These are phyloP conservation scores for Penicillium robsamsonii DNA, from an alignment of 495 filamentous ascomycete genomes.

Conservation along the genomic window DNA sequence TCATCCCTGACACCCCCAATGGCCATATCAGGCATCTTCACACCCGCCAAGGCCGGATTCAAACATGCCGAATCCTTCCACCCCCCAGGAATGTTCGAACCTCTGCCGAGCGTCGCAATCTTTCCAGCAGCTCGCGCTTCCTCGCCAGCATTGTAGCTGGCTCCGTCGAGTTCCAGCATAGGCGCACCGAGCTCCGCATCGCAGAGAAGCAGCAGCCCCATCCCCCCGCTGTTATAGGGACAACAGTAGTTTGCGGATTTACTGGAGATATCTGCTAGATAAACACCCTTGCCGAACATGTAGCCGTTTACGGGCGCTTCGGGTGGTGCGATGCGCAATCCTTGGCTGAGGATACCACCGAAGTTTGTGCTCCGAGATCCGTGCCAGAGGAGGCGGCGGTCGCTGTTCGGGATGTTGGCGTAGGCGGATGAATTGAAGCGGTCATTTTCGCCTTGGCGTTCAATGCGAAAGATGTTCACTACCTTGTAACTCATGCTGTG, in stretches of 20 bases:
- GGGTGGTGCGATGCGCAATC: constrained; percentile 81
- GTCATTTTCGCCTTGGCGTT: constrained; percentile 68
- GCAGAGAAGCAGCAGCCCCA: constrained; percentile 68
- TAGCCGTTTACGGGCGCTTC: constrained; percentile 78
- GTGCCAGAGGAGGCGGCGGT: constrained; percentile 81
- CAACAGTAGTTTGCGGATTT: constrained; percentile 80
- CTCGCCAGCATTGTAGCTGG: constrained; percentile 60
- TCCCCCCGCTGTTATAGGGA: constrained; percentile 51
- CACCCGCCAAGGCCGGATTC: constrained; percentile 59
- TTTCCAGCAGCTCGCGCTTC: constrained; percentile 57
- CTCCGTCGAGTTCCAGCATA: constrained; percentile 53
- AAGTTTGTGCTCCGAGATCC: constrained; percentile 75
- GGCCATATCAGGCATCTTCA: constrained; percentile 54
- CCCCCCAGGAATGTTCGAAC: constrained; percentile 53
- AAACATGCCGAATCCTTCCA: constrained; percentile 78
- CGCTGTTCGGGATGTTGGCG: constrained; percentile 43
- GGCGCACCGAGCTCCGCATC: constrained; percentile 76
- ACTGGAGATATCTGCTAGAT: constrained; percentile 78
- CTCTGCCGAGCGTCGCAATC: constrained; percentile 66
- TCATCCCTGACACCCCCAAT: background rate
- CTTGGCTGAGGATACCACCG: constrained; percentile 78
- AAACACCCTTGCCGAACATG: constrained; percentile 87
- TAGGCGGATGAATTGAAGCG: constrained; percentile 60
- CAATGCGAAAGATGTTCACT: constrained; percentile 79
- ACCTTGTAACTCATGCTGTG: constrained; percentile 59